Evolutionary conservation across 805 yeast species (phyloP), one percentile per base, ranked within the genome.

Genomic region (Cyberlindnera maritima): DNA sequence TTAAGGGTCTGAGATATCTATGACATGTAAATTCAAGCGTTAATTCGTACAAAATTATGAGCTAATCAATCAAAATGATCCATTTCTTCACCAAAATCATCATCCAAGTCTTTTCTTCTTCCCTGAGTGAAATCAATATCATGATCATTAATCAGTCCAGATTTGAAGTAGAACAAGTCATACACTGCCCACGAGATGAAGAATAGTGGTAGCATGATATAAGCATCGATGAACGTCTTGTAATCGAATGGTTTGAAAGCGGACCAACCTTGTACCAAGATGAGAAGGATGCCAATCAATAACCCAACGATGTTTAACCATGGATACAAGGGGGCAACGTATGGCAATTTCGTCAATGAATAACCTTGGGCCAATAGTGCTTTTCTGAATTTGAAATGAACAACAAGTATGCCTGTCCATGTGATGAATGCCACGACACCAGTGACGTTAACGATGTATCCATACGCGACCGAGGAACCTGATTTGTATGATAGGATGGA

Each of bases 361-460:
- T 82, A 79, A 43, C 82, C 81, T 60, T 88, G 79, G 20, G 70
- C 62, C 50, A 74, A 71, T 59, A 86, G 70, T 13, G 84, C 82
- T 28, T 66, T 62, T 82, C 85, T 84, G 65, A 85, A 85, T 62
- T 89, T 72, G 45, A 83, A 64, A 64, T 84, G 90, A 6, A 82
- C 70, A 28, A 75, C 65, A 25, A 81, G 72, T 49, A 84, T 82
- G 59, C 79, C 74, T 28, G 79, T 74, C 91, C 91, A 83, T 21
- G 85, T 72, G 51, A 84, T 79, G 55, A 85, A 77, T 36, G 91
- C 90, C 11, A 88, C 81, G 38, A 84, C 85, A 40, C 87, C 86
- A 14, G 87, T 75, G 54, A 85, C 83, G 61, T 81, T 83, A 53
- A 84, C 70, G 47, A 85, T 72, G 88, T 90, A 85, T 54, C 72